Base-by-base conservation (phyloP, 1,284 basidiomycete species). In the Trichosporon asahii region DNA sequence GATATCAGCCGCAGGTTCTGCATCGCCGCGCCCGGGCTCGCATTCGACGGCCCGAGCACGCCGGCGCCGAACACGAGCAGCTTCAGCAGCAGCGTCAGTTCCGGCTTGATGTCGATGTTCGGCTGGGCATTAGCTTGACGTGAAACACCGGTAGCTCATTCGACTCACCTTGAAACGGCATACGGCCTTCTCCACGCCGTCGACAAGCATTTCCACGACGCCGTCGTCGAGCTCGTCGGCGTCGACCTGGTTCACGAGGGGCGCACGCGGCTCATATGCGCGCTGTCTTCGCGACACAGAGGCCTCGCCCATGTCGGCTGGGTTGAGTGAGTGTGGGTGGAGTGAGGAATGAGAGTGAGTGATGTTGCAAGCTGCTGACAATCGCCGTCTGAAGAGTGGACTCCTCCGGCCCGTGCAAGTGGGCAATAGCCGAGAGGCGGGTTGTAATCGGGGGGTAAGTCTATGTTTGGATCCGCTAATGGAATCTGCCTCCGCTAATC, bases 181-280 rank as follows among this genome's bases (percentile, higher is more conserved):
- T n/a, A 98, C 81, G 0, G 94, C 89, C 73, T 89, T 90, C 72
- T 86, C 86, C 60, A 98, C 83, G n/a, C 94, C 94, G 68, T 93
- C 92, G 75, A 89, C 89, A 21, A 99, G 87, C 72, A 98, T 85
- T 29, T 90, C 87, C 21, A 91, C 88, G 18, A 99, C 88, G 75
- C 98, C 95, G 71, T 90, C 89, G 84, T 99, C 97, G 61, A 99
- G 88, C 33, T 96, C 86, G 76, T 95, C 91, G 0, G 96, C 90
- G 82, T 99, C 97, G 64, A 98, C 88, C 83, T 98, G 94, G 29
- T 91, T 91, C 53, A 98, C 94, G 66, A 95, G 90, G 35, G 90
- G 86, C 7, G 90, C 85, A 25, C 90, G 80, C 11, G 68, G 67
- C 44, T 66, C 69, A 61, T 73, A 71, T 3, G 64, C 40, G 21